Evolutionary conservation across 768 basidiomycete species (phyloP).

Genomic region (Cystofilobasidium capitatum): DNA sequence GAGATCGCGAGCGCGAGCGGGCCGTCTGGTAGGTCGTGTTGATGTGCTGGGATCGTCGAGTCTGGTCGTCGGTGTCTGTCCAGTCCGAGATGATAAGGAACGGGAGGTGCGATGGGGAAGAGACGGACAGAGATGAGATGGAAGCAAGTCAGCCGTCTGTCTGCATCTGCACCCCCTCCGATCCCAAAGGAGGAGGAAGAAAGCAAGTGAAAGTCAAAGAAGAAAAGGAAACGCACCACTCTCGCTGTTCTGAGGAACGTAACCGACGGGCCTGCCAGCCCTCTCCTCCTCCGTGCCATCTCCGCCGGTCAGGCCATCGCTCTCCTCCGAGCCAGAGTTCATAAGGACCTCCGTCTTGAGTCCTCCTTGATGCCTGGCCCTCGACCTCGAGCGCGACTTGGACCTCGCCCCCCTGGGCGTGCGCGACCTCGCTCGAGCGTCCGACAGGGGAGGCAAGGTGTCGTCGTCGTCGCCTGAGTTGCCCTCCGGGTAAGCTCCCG

Average conservation of each 20-base stretch:
- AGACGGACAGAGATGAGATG: not conserved
- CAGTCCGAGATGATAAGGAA: not conserved
- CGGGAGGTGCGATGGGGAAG: not conserved
- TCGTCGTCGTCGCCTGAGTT: conserved; percentile 10
- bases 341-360: not conserved
- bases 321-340: conserved; percentile 1
- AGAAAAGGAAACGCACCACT: not conserved
- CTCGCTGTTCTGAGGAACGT: not conserved
- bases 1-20: conserved; percentile 5
- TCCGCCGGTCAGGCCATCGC: not conserved
- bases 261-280: not conserved
- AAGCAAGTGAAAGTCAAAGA: not conserved
- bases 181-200: not conserved
- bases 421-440: not conserved
- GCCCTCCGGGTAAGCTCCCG: not conserved
- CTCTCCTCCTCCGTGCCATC: not conserved
- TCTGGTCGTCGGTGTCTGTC: conserved; percentile 2
- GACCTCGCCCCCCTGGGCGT: not conserved
- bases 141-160: not conserved
- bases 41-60: not conserved
- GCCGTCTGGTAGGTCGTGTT: conserved; percentile 1
- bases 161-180: not conserved
- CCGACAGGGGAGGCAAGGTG: not conserved
- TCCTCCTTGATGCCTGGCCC: not conserved
- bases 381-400: not conserved